Base-by-base conservation (phyloP, 805 yeast species). In the Saccharomyces eubayanus region DNA sequence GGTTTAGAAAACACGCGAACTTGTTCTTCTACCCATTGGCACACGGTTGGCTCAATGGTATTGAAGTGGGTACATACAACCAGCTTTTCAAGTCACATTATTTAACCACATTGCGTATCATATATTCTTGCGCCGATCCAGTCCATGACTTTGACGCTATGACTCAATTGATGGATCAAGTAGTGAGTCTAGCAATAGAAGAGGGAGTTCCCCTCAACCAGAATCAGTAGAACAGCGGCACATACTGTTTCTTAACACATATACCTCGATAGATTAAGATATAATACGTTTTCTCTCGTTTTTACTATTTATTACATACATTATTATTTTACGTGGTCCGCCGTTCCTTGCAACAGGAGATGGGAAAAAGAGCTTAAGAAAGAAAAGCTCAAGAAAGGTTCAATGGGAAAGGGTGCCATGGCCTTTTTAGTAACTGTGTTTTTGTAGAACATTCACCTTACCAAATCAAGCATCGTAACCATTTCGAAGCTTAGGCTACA, bases 1-100 rank as follows among this genome's bases (percentile, higher is more conserved):
- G 61, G 12, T 73, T 74, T 52, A 63, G 69, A 31, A 67, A 60
- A 46, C 67, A 76, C 10, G 77, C 81, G 1, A 59, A 68, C 2
- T 58, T 62, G 16, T 81, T 79, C 52, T 82, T 75, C 58, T 81
- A 77, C 56, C 85, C 86, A 0, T 65, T 82, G 45, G 73, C 78
- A 0, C 76, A 75, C 52, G 77, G 77, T 0, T 80, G 84, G 84
- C 62, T 77, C 47, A 78, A 76, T 52, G 78, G 80, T 9, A 75
- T 81, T n/a, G 73, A 79, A 52, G 66, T 81, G 41, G 85, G 85
- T 0, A 74, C 77, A 30, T 80, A 77, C 55, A 78, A 82, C 16
- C 74, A 77, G 5, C 57, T 81, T 21, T 77, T 82, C 53, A 67
- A 75, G 43, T 75, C 76, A 2, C 86, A 82, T 57, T 82, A 75